Conservation (phyloP, 2,329 filamentous ascomycete species). For the Aspergillus amoenus region DNA sequence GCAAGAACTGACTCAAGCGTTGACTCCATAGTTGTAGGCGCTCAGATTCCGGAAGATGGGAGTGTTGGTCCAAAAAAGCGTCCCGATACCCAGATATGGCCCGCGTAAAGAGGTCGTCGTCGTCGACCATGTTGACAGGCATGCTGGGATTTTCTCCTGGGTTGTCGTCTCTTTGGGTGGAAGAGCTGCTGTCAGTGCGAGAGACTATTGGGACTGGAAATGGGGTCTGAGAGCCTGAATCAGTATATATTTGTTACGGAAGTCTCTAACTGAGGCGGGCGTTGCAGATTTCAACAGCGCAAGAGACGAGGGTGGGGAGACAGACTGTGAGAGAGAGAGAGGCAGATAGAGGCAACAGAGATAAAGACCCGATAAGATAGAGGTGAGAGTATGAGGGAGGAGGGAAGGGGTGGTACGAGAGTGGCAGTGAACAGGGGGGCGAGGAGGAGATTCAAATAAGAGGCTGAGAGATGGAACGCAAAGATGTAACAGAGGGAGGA, state of each 20-base stretch:
- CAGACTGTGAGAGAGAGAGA: constrained; percentile 8
- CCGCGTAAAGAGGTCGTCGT: constrained; percentile 42
- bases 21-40: constrained; percentile 43
- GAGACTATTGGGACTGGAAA: constrained; percentile 8
- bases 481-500: constrained; percentile 1
- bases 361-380: constrained; percentile 12
- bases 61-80: constrained; percentile 41
- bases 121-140: constrained; percentile 36
- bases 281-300: not conserved
- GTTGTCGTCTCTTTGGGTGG: constrained; percentile 13
- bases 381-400: not conserved
- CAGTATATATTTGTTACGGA: constrained; percentile 6
- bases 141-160: constrained; percentile 28
- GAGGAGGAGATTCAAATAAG: constrained; percentile 6
- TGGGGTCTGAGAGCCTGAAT: constrained; percentile 8
- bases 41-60: constrained; percentile 42
- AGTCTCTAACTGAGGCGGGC: not conserved
- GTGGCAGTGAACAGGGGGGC: not conserved
- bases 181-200: constrained; percentile 34
- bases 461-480: constrained; percentile 6
- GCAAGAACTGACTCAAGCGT: constrained; percentile 40
- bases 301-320: constrained; percentile 2
- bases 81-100: constrained; percentile 44
- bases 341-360: constrained; percentile 8
- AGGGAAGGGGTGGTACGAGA: not conserved